Evolutionary conservation across 495 filamentous ascomycete species (phyloP).

Genomic region (Podospora pseudoanserina): DNA sequence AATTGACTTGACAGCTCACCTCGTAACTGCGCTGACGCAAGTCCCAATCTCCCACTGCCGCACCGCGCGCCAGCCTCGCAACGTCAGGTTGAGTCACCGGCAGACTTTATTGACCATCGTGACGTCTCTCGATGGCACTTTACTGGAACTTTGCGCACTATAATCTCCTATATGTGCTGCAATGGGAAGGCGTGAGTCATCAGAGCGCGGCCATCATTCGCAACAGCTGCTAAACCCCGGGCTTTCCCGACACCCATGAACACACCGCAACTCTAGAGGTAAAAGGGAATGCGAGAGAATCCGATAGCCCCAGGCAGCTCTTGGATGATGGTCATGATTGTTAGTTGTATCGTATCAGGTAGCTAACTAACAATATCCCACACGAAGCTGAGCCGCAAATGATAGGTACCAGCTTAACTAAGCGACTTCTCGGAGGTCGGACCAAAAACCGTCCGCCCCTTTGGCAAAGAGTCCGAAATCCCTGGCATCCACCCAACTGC

Average conservation of each 20-base stretch:
- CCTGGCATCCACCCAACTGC: slow-evolving; percentile 9
- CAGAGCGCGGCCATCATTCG: neutral
- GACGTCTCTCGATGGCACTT: neutral
- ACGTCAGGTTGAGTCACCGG: neutral
- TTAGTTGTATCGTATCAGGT: neutral
- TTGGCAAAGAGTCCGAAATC: slow-evolving; percentile 20
- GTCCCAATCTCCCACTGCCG: neutral
- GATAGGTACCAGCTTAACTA: slow-evolving; percentile 21
- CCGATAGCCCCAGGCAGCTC: neutral
- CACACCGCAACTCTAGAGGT: neutral
- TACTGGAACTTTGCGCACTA: neutral
- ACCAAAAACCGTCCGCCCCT: slow-evolving; percentile 28
- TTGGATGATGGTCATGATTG: neutral
- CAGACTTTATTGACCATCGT: neutral
- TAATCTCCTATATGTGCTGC: neutral
- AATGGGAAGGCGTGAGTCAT: neutral
- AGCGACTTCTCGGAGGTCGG: slow-evolving; percentile 29
- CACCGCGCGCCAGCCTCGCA: neutral
- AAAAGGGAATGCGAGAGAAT: neutral
- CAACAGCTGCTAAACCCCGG: neutral
- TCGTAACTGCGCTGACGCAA: slow-evolving; percentile 10
- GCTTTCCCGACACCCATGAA: neutral
- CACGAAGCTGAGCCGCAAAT: neutral
- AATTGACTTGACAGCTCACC: neutral
- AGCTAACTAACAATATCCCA: no score